A percentile compares a stretch with the other conserved stretches of the same genome.
Evolutionary conservation across 2,329 filamentous ascomycete genomes (phyloP).

Genomic region (Macroventuria anomochaeta): DNA sequence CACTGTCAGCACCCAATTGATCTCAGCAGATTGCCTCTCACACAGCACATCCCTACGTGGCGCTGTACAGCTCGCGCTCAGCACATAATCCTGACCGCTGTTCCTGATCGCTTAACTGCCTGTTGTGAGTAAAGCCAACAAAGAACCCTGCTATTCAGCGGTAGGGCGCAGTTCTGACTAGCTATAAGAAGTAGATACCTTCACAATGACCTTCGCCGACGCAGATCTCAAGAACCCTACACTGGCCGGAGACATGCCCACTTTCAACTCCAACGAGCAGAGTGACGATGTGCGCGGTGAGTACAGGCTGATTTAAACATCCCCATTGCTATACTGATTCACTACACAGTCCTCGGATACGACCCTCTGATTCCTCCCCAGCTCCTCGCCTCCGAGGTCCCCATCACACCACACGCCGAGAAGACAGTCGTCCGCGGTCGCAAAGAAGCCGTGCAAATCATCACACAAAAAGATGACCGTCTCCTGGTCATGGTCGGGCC

Average conservation of each 20-base stretch:
- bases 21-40: slow-evolving; percentile 14
- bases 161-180: slow-evolving; percentile 11
- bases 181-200: slow-evolving; percentile 24
- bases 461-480: slow-evolving; percentile 81
- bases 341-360: slow-evolving; percentile 78
- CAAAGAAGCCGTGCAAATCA: slow-evolving; percentile 72
- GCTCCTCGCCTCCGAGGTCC: slow-evolving; percentile 85
- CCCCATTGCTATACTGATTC: slow-evolving; percentile 18
- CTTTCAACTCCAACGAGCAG: slow-evolving; percentile 36
- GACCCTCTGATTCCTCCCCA: slow-evolving; percentile 91
- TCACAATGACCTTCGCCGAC: slow-evolving; percentile 24
- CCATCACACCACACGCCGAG: slow-evolving; percentile 65
- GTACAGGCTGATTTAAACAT: slow-evolving; percentile 2
- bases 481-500: slow-evolving; percentile 94
- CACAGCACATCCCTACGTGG: slow-evolving; percentile 17
- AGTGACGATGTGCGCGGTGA: slow-evolving; percentile 62
- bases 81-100: slow-evolving; percentile 25
- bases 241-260: slow-evolving; percentile 35
- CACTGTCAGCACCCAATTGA: slow-evolving; percentile 12
- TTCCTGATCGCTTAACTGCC: slow-evolving; percentile 14
- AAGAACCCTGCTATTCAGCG: background rate
- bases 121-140: slow-evolving; percentile 14
- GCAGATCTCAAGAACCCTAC: slow-evolving; percentile 21
- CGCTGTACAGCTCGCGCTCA: slow-evolving; percentile 16
- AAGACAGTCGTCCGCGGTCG: slow-evolving; percentile 75